These are phyloP conservation scores for Auxenochlorella pyrenoidosa DNA, from an alignment of 139 green algal species.

Conservation along the genomic window DNA sequence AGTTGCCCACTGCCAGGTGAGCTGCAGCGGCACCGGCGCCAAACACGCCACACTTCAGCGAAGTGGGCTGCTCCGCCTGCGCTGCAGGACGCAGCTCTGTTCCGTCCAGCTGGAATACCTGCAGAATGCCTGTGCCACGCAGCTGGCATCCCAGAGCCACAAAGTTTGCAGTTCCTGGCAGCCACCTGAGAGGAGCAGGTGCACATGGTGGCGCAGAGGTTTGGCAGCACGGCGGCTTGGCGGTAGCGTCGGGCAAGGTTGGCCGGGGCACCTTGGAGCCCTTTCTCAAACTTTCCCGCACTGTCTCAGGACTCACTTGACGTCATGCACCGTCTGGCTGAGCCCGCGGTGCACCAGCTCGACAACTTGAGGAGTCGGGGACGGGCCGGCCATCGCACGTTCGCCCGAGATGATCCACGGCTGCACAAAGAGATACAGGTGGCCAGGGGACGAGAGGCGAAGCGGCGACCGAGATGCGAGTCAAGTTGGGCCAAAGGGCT, in stretches of 20 bases:
- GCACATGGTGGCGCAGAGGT: no score
- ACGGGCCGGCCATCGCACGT: not conserved
- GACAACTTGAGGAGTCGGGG: not conserved
- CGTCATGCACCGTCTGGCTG: slow-evolving; percentile 83
- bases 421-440: not conserved
- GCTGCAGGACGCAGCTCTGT: slow-evolving; percentile 66
- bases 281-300: not conserved
- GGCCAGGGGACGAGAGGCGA: no score
- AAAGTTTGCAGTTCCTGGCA: slow-evolving; percentile 84
- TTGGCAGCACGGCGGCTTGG: no score
- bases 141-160: slow-evolving; percentile 78
- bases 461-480: no score
- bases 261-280: not conserved
- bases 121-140: slow-evolving; percentile 75
- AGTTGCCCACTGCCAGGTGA: slow-evolving; percentile 81
- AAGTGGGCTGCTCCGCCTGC: slow-evolving; percentile 62
- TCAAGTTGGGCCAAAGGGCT: no score
- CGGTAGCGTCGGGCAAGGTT: no score
- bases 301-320: slow-evolving; percentile 60
- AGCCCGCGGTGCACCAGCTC: slow-evolving; percentile 68
- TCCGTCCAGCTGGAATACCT: slow-evolving; percentile 68
- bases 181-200: slow-evolving; percentile 80
- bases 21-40: slow-evolving; percentile 60
- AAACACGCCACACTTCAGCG: slow-evolving; percentile 87
- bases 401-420: not conserved